phyloP scores from a whole-genome alignment of 2,329 filamentous ascomycete genomes.

The Colletotrichum tropicicola region DNA sequence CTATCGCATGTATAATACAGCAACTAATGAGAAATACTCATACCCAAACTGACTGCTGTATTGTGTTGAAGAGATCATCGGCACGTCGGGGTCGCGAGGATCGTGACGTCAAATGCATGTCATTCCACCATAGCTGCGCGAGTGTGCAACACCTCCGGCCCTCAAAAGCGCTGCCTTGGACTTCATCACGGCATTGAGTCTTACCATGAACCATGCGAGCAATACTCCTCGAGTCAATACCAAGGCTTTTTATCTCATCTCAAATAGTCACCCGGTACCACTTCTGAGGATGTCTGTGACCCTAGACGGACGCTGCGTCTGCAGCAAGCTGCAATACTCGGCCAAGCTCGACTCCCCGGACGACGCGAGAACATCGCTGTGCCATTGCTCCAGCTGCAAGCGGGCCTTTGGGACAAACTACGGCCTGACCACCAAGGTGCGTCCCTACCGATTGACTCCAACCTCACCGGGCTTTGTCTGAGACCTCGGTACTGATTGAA shows the following conservation, averaged over 20 bases:
- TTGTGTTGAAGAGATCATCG: too few relatives aligned
- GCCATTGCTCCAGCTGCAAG: slow-evolving; percentile 43
- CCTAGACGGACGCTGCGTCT: slow-evolving; percentile 11
- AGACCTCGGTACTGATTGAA: too few relatives aligned
- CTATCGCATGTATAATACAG: too few relatives aligned
- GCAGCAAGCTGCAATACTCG: slow-evolving; percentile 34
- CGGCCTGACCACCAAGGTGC: slow-evolving; percentile 40
- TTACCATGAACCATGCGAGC: too few relatives aligned
- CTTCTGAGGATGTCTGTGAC: not conserved
- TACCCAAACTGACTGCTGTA: too few relatives aligned
- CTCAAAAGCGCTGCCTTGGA: not conserved
- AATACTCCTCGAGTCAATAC: too few relatives aligned
- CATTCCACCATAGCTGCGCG: not conserved
- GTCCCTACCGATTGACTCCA: not conserved
- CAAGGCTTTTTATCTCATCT: not conserved
- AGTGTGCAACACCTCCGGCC: too few relatives aligned
- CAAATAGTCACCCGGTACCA: not conserved
- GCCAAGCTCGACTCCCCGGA: slow-evolving; percentile 37
- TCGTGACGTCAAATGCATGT: not conserved
- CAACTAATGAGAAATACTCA: too few relatives aligned
- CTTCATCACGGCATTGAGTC: too few relatives aligned
- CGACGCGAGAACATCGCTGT: slow-evolving; percentile 41
- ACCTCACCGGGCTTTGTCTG: too few relatives aligned
- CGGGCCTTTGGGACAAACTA: slow-evolving; percentile 44
- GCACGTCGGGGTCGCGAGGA: not conserved